phyloP scores from a whole-genome alignment of 1,284 basidiomycete species.

The Boletellus dicymbophilus region DNA sequence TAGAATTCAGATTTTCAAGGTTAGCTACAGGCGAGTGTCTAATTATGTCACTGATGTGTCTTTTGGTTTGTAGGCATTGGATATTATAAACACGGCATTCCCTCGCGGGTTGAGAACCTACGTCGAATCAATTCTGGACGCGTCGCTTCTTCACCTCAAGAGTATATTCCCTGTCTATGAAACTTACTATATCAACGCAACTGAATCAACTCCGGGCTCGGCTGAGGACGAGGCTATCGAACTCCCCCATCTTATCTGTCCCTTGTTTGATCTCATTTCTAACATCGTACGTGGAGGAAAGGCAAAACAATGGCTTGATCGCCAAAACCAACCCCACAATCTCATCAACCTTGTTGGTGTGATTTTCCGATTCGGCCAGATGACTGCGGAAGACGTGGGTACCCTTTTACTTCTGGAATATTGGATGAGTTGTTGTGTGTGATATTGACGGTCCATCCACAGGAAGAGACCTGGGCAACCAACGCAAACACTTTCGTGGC shows the following conservation, averaged over 20 bases:
- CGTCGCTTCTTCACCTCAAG: conserved; percentile 67
- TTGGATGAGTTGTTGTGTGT: background rate
- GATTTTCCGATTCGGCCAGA: conserved; percentile 79
- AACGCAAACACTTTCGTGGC: conserved; percentile 93
- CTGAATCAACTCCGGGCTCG: conserved; percentile 55
- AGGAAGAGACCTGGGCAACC: conserved; percentile 91
- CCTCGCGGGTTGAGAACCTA: conserved; percentile 65
- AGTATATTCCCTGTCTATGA: conserved; percentile 67
- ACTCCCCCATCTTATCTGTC: conserved; percentile 73
- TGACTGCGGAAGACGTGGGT: conserved; percentile 86
- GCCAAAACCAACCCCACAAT: conserved; percentile 37
- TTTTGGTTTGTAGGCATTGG: conserved; percentile 56
- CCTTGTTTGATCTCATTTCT: conserved; percentile 82
- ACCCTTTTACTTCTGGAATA: background rate
- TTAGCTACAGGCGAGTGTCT: conserved; percentile 32
- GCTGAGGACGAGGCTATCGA: conserved; percentile 82
- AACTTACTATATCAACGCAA: conserved; percentile 65
- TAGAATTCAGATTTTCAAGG: conserved; percentile 80
- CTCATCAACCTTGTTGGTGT: conserved; percentile 57
- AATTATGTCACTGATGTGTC: background rate
- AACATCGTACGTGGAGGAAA: conserved; percentile 62
- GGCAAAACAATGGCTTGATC: conserved; percentile 62
- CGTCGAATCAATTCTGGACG: conserved; percentile 59
- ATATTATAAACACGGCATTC: conserved; percentile 77
- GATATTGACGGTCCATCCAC: conserved; percentile 1